Conservation (phyloP, 768 basidiomycete genomes). For the Roridomyces roridus region DNA sequence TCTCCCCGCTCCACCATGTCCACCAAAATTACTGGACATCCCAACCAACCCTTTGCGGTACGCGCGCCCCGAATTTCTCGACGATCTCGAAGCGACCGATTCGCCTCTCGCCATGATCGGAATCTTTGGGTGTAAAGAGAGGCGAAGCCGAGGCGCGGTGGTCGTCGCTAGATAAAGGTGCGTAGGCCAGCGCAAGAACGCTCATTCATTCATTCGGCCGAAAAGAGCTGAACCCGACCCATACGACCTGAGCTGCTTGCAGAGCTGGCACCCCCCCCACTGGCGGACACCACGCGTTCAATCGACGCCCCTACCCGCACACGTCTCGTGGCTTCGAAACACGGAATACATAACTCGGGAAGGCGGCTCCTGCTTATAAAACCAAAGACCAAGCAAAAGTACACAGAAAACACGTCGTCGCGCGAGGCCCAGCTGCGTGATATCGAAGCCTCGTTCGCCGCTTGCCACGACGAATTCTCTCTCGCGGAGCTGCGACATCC, state of each 20-base stretch:
- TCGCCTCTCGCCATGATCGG: conserved; percentile 91
- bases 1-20: conserved; percentile 94
- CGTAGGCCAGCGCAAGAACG: not conserved
- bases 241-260: conserved; percentile 61
- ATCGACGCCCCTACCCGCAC: conserved; percentile 54
- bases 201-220: not conserved
- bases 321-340: conserved; percentile 91
- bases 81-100: conserved; percentile 79
- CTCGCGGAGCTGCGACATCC: conserved; percentile 72
- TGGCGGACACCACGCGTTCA: conserved; percentile 43
- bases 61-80: conserved; percentile 84
- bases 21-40: conserved; percentile 92
- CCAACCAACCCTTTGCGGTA: conserved; percentile 91
- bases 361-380: conserved; percentile 46
- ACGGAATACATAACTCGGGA: conserved; percentile 86
- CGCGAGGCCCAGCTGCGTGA: conserved; percentile 75
- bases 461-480: conserved; percentile 64
- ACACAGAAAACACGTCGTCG: conserved; percentile 57
- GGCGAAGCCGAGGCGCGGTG: conserved; percentile 49
- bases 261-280: conserved; percentile 59
- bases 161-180: conserved; percentile 17
- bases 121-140: conserved; percentile 79
- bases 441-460: conserved; percentile 79
- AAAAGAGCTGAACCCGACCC: conserved; percentile 70
- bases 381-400: conserved; percentile 53